Evolutionary conservation across 495 filamentous ascomycete species (phyloP).

Genomic region (Chaetomium fimeti): DNA sequence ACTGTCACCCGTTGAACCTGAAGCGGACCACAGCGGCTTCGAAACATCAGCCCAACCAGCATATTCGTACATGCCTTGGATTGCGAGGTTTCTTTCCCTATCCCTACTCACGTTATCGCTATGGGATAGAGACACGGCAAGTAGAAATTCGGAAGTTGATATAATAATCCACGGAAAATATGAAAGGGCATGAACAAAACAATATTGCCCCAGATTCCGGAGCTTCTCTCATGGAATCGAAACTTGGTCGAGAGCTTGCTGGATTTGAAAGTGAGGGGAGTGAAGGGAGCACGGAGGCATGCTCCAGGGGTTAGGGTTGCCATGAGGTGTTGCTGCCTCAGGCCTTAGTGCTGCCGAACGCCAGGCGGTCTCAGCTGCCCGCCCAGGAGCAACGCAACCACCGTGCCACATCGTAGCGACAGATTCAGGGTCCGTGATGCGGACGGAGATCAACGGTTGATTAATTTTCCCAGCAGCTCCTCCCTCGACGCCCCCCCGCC

Average conservation of each 20-base stretch:
- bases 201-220: too few species aligned
- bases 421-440: slow-evolving; percentile 10
- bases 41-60: neutral
- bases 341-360: neutral
- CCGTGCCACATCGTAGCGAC: slow-evolving; percentile 15
- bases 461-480: slow-evolving; percentile 17
- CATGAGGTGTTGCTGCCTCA: neutral
- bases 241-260: neutral
- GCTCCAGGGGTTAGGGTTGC: neutral
- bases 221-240: neutral
- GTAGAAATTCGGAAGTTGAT: too few species aligned
- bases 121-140: too few species aligned
- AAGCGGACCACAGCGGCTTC: too few species aligned
- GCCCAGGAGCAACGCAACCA: neutral
- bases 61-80: too few species aligned
- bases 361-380: slow-evolving; percentile 5
- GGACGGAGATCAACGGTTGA: slow-evolving; percentile 18
- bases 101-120: too few species aligned
- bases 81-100: too few species aligned
- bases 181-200: too few species aligned
- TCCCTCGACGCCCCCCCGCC: slow-evolving; percentile 12
- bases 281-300: neutral
- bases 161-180: too few species aligned
- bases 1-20: neutral
- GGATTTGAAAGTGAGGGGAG: neutral